Evolutionary conservation across 129 eudicot species (phyloP).

Genomic region (Pseudognaphalium luteoalbum): DNA sequence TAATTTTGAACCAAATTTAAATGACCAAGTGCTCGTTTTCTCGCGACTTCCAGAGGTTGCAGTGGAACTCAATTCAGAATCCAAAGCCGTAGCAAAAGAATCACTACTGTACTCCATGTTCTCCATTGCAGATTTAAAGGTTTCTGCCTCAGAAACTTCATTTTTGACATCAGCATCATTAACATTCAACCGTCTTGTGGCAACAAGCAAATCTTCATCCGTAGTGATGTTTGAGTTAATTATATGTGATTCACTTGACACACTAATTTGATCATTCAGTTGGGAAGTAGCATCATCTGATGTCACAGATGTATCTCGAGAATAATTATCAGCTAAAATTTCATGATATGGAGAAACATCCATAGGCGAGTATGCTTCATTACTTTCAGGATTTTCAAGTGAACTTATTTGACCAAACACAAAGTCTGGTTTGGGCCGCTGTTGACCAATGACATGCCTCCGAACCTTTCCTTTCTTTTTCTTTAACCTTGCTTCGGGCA

Average conservation of each 20-base stretch:
- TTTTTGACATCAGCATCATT: slow-evolving; percentile 40
- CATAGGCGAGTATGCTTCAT: slow-evolving; percentile 87
- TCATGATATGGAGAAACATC: slow-evolving; percentile 89
- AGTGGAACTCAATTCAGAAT: slow-evolving; percentile 57
- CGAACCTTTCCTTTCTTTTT: slow-evolving; percentile 66
- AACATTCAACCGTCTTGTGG: slow-evolving; percentile 52
- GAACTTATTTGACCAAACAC: slow-evolving; percentile 36
- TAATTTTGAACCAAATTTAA: slow-evolving; percentile 47
- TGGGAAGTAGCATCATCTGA: slow-evolving; percentile 47
- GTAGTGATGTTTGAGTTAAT: slow-evolving; percentile 35
- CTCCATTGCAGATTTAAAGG: slow-evolving; percentile 72
- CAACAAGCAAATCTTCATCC: slow-evolving; percentile 57
- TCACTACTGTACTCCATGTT: slow-evolving; percentile 61
- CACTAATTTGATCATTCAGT: slow-evolving; percentile 36
- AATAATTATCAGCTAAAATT: slow-evolving; percentile 42
- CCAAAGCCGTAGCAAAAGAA: slow-evolving; percentile 58
- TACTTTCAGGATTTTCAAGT: slow-evolving; percentile 40
- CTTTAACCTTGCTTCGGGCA: slow-evolving; percentile 44
- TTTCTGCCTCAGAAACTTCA: slow-evolving; percentile 54
- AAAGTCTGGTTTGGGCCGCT: slow-evolving; percentile 30
- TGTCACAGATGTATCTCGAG: slow-evolving; percentile 66
- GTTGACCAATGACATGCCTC: slow-evolving; percentile 41
- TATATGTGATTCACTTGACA: slow-evolving; percentile 44
- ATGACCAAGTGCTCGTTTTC: slow-evolving; percentile 40
- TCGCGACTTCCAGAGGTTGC: slow-evolving; percentile 50